phyloP scores from a whole-genome alignment of 768 basidiomycete species.

The Leccinum rimulosum region DNA sequence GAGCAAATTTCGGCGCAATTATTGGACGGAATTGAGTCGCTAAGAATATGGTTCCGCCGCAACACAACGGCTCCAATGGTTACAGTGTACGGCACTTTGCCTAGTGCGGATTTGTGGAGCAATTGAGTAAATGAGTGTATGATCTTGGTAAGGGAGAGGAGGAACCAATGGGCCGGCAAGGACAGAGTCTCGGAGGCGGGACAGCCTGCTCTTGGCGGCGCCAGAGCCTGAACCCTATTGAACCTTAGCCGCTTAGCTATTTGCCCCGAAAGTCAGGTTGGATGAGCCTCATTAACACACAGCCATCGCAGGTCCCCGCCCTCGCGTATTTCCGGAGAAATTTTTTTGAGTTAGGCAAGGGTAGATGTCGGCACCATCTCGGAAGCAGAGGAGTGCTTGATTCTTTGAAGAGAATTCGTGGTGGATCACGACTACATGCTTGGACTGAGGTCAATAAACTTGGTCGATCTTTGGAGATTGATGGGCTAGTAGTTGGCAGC shows the following conservation, averaged over 20 bases:
- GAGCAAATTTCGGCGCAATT: slow-evolving; percentile 35
- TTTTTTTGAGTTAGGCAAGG: slow-evolving; percentile 26
- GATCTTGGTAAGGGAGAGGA: slow-evolving; percentile 20
- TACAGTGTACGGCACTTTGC: slow-evolving; percentile 28
- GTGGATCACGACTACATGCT: not conserved
- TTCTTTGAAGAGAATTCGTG: slow-evolving; percentile 5
- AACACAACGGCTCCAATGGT: slow-evolving; percentile 30
- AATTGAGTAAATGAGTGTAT: slow-evolving; percentile 27
- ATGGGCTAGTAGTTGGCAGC: not conserved
- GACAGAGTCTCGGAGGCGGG: slow-evolving; percentile 18
- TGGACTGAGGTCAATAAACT: not conserved
- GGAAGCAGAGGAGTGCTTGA: not conserved
- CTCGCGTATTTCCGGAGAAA: slow-evolving; percentile 39
- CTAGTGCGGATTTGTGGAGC: slow-evolving; percentile 20
- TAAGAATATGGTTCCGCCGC: slow-evolving; percentile 38
- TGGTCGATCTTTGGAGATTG: not conserved
- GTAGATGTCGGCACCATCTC: slow-evolving; percentile 14
- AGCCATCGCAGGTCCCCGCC: slow-evolving; percentile 39
- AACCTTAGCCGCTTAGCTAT: slow-evolving; percentile 28
- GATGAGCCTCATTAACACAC: slow-evolving; percentile 35
- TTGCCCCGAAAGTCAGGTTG: slow-evolving; percentile 33
- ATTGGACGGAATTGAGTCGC: slow-evolving; percentile 37
- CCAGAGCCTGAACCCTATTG: slow-evolving; percentile 30
- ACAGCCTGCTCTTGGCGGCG: slow-evolving; percentile 27
- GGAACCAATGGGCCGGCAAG: slow-evolving; percentile 7